These are phyloP conservation scores for Mixia osmundae DNA, from an alignment of 1,284 basidiomycete genomes.

Conservation along the genomic window DNA sequence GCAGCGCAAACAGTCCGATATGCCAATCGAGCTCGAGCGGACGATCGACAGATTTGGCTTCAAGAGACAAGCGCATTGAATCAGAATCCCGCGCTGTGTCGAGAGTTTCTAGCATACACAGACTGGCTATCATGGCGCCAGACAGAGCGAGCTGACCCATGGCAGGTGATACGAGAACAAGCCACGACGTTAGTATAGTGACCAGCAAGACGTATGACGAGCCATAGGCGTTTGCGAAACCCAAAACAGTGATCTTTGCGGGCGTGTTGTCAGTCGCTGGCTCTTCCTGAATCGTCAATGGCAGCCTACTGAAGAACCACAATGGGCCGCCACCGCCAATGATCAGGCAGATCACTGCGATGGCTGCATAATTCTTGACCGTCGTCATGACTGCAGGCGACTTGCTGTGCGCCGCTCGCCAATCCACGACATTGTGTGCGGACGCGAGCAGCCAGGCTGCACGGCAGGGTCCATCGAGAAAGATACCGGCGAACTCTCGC, in stretches of 20 bases:
- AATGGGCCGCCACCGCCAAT: not conserved
- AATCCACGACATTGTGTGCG: conserved; percentile 44
- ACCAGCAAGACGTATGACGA: conserved; percentile 65
- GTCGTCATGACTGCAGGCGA: not conserved
- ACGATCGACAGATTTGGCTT: not conserved
- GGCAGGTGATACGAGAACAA: conserved; percentile 47
- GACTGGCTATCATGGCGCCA: conserved; percentile 36
- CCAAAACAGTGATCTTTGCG: conserved; percentile 39
- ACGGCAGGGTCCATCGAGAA: conserved; percentile 36
- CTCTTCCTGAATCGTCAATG: conserved; percentile 17
- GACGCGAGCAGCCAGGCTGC: conserved; percentile 35
- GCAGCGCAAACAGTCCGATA: conserved; percentile 42
- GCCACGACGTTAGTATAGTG: conserved; percentile 36
- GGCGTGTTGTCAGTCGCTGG: not conserved
- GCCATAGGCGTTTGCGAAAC: conserved; percentile 76
- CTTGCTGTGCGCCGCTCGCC: conserved; percentile 35
- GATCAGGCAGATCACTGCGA: not conserved
- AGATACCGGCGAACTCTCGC: conserved; percentile 39
- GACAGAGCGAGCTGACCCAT: conserved; percentile 56
- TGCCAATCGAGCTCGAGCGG: not conserved
- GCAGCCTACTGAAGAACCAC: conserved; percentile 29
- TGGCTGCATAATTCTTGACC: not conserved
- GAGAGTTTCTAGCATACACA: conserved; percentile 48
- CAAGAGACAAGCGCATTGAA: conserved; percentile 23
- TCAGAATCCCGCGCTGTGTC: conserved; percentile 53